Evolutionary conservation across 768 basidiomycete genomes (phyloP).

Genomic region (Multifurca ochricompacta): DNA sequence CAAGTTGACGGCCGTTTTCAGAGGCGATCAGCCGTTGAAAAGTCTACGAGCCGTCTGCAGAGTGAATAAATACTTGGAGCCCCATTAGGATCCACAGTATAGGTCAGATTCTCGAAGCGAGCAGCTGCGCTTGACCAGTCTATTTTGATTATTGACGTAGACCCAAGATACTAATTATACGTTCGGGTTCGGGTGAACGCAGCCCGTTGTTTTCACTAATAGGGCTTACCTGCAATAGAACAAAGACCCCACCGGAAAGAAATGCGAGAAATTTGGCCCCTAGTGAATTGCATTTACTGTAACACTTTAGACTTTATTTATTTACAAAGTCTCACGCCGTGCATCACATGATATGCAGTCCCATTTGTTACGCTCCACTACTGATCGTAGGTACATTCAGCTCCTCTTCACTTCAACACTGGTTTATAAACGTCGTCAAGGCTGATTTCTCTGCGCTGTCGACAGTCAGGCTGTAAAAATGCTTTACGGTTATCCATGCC

Average conservation of each 20-base stretch:
- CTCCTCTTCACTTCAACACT: neutral
- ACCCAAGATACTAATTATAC: conserved; percentile 63
- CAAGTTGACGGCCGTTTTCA: no score
- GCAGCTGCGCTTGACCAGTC: conserved; percentile 66
- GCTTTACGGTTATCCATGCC: conserved; percentile 45
- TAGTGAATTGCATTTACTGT: neutral
- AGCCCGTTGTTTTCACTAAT: neutral
- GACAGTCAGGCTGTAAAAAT: conserved; percentile 40
- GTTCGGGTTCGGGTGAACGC: neutral
- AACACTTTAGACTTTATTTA: no score
- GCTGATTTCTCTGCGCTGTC: conserved; percentile 46
- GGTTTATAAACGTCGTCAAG: conserved; percentile 31
- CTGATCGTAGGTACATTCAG: neutral
- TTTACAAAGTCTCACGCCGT: no score
- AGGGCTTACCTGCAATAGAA: conserved; percentile 72
- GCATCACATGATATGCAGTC: no score
- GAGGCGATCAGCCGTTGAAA: conserved; percentile 91
- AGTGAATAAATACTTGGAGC: conserved; percentile 59
- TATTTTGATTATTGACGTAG: conserved; percentile 61
- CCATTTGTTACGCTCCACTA: neutral
- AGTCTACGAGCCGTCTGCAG: conserved; percentile 64
- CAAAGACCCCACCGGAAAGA: conserved; percentile 82
- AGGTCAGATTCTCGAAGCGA: conserved; percentile 68
- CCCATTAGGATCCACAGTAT: conserved; percentile 53
- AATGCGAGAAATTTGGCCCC: conserved; percentile 82